Percentiles rank a stretch among this genome's conserved stretches.
Conservation (phyloP, 306 rosid genomes). For the Benincasa hispida region DNA sequence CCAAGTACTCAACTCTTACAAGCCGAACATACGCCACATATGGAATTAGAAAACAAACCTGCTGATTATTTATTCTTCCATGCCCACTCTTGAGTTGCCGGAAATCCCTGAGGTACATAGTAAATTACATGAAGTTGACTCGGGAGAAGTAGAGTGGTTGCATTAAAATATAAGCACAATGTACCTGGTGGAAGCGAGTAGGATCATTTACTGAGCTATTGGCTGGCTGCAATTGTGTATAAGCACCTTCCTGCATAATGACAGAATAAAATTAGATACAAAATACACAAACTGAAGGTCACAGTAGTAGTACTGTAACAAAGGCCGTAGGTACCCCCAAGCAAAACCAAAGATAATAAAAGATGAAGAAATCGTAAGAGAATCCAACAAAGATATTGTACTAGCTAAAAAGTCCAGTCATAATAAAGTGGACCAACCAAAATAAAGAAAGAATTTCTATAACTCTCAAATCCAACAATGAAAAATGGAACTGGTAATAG, state of each 20-base stretch:
- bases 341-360: background rate
- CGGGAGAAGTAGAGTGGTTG: background rate
- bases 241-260: conserved; percentile 37
- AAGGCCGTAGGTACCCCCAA: background rate
- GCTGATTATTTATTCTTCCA: conserved; percentile 66
- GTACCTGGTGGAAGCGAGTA: conserved; percentile 41
- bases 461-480: background rate
- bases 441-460: conserved; percentile 5
- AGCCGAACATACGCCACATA: background rate
- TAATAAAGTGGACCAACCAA: background rate
- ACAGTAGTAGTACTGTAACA: background rate
- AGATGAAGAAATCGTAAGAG: background rate
- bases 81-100: conserved; percentile 60
- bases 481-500: conserved; percentile 1
- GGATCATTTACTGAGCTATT: conserved; percentile 34
- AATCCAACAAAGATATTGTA: background rate
- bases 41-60: conserved; percentile 30
- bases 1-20: background rate
- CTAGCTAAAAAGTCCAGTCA: background rate
- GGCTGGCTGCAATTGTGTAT: conserved; percentile 30
- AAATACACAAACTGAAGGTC: background rate
- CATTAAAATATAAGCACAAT: background rate
- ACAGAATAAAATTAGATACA: background rate
- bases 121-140: conserved; percentile 8
- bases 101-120: conserved; percentile 41